A percentile compares a stretch with the other conserved stretches of the same genome.
phyloP scores from a whole-genome alignment of 805 yeast genomes.

The Lipomyces kockii region DNA sequence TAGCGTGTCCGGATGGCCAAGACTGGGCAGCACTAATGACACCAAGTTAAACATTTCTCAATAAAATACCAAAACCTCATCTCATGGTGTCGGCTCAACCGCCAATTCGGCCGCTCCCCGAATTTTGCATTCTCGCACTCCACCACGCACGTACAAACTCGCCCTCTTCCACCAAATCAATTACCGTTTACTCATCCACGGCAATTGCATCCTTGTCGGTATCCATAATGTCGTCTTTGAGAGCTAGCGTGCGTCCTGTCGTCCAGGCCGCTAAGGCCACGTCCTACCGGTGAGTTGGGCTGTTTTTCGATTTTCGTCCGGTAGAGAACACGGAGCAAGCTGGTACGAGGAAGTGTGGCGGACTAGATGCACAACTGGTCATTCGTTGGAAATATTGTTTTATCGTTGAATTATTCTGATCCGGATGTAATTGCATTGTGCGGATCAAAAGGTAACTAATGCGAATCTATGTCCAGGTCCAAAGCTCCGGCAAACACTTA shows the following conservation, averaged over 20 bases:
- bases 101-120: not conserved
- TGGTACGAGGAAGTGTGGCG: not conserved
- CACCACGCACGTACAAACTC: not conserved
- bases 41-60: not conserved
- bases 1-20: slow-evolving; percentile 13
- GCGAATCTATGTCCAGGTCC: slow-evolving; percentile 11
- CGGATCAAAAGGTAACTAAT: not conserved
- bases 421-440: not conserved
- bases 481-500: slow-evolving; percentile 31
- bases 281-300: slow-evolving; percentile 39
- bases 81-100: not conserved
- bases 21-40: not conserved
- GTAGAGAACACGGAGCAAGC: too few relatives aligned
- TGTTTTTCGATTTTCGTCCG: slow-evolving; percentile 3
- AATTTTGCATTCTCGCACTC: not conserved
- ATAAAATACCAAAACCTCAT: not conserved
- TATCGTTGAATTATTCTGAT: not conserved
- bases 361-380: not conserved
- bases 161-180: slow-evolving; percentile 20
- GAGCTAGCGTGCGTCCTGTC: slow-evolving; percentile 40
- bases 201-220: not conserved
- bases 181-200: not conserved
- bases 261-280: slow-evolving; percentile 40
- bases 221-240: slow-evolving; percentile 41
- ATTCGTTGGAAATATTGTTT: not conserved